These are phyloP conservation scores for Colletotrichum sublineola DNA, from an alignment of 2,329 filamentous ascomycete species.

Conservation along the genomic window DNA sequence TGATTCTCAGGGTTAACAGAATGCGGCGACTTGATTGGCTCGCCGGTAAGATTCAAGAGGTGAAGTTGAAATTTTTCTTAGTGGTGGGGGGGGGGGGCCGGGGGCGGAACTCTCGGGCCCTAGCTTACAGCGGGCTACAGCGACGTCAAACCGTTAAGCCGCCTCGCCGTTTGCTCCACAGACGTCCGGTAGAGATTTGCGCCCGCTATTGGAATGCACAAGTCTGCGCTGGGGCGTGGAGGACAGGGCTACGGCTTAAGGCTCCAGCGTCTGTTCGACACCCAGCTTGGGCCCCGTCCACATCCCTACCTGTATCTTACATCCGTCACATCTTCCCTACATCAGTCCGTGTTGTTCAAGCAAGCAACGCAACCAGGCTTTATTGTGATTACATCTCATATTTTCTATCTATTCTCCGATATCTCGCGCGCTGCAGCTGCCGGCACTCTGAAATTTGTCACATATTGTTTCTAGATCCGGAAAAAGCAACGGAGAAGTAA, in stretches of 20 bases:
- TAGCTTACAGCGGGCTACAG: constrained; percentile 38
- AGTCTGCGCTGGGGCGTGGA: neutral
- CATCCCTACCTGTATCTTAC: constrained; percentile 16
- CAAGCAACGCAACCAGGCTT: constrained; percentile 22
- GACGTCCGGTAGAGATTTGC: constrained; percentile 16
- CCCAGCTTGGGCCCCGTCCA: neutral
- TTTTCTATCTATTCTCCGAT: constrained; percentile 40
- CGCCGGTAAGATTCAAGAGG: constrained; percentile 24
- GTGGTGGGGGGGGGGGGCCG: constrained; percentile 3
- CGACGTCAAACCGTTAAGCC: constrained; percentile 6
- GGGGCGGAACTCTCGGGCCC: constrained; percentile 16
- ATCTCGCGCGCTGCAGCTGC: neutral
- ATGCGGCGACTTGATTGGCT: constrained; percentile 54
- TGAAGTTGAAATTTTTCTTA: constrained; percentile 44
- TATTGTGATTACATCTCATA: constrained; percentile 36
- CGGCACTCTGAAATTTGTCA: constrained; percentile 19
- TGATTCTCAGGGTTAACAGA: constrained; percentile 52
- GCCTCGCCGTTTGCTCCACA: constrained; percentile 37
- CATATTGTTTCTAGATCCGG: neutral
- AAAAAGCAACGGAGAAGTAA: constrained; percentile 5
- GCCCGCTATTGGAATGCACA: neutral
- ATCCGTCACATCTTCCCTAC: constrained; percentile 11
- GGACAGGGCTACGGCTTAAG: neutral
- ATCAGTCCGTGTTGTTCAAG: constrained; percentile 30
- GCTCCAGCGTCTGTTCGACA: constrained; percentile 11